A percentile compares a stretch with the other conserved stretches of the same genome.
These are phyloP conservation scores for Aspergillus avenaceus DNA, from an alignment of 495 filamentous ascomycete genomes.

Conservation along the genomic window DNA sequence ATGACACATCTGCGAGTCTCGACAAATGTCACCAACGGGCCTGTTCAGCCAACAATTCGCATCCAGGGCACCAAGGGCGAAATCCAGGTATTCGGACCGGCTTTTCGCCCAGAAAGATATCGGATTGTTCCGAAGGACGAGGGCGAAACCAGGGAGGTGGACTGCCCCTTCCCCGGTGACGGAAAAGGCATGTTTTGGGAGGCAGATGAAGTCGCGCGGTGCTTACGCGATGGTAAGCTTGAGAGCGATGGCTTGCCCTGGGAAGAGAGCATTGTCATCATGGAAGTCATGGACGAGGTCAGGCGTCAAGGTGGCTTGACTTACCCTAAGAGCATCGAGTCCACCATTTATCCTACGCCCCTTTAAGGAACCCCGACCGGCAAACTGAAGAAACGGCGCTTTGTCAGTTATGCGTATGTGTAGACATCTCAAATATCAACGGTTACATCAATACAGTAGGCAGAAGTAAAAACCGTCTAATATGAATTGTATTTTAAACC, in stretches of 20 bases:
- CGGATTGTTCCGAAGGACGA: slow-evolving; percentile 49
- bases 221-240: slow-evolving; percentile 73
- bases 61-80: slow-evolving; percentile 86
- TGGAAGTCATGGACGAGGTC: slow-evolving; percentile 92
- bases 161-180: slow-evolving; percentile 60
- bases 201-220: slow-evolving; percentile 84
- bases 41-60: slow-evolving; percentile 63
- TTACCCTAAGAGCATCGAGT: slow-evolving; percentile 83
- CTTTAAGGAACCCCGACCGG: too few relatives aligned
- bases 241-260: slow-evolving; percentile 70
- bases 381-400: too few relatives aligned
- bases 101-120: slow-evolving; percentile 66
- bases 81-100: slow-evolving; percentile 73
- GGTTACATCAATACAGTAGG: slow-evolving; percentile 1
- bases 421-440: not conserved
- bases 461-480: not conserved
- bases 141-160: slow-evolving; percentile 51
- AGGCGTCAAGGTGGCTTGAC: slow-evolving; percentile 69
- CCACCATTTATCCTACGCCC: slow-evolving; percentile 56
- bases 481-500: not conserved
- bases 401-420: too few relatives aligned
- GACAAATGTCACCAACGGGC: slow-evolving; percentile 62
- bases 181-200: slow-evolving; percentile 94
- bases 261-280: slow-evolving; percentile 86
- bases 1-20: slow-evolving; percentile 67